These are phyloP conservation scores for Magnaporthiopsis rhizophila DNA, from an alignment of 2,329 filamentous ascomycete species.

Conservation along the genomic window DNA sequence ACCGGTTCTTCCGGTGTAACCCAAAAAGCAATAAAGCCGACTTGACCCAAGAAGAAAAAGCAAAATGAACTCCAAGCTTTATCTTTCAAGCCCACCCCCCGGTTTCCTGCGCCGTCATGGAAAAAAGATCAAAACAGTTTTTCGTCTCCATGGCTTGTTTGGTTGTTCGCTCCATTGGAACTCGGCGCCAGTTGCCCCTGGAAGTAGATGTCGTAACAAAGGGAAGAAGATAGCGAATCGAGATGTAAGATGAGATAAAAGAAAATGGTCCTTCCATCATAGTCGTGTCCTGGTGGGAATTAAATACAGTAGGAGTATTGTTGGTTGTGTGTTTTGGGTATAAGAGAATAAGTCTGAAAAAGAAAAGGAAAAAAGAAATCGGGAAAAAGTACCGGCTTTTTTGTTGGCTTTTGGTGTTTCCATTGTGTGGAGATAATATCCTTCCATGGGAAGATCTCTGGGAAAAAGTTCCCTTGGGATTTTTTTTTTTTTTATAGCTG, in stretches of 20 bases:
- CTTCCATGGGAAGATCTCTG: background rate
- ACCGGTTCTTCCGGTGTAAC: background rate
- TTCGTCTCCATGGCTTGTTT: background rate
- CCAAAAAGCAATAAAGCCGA: background rate
- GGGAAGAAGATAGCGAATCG: background rate
- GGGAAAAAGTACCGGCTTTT: slow-evolving; percentile 7
- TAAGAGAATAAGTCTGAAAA: background rate
- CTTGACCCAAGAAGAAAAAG: background rate
- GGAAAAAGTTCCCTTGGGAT: background rate
- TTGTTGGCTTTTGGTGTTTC: slow-evolving; percentile 5
- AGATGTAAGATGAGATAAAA: background rate
- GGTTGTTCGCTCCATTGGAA: background rate
- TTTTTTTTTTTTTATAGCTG: background rate
- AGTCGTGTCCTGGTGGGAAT: background rate
- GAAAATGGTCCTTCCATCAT: background rate
- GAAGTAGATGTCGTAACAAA: slow-evolving; percentile 1
- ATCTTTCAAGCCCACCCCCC: background rate
- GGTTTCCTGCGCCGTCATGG: slow-evolving; percentile 1
- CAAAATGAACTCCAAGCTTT: slow-evolving; percentile 1
- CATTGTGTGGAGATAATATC: background rate
- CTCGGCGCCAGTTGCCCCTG: background rate
- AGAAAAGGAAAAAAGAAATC: background rate
- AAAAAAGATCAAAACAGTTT: background rate
- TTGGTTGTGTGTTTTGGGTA: slow-evolving; percentile 1
- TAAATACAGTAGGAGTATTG: slow-evolving; percentile 7